Evolutionary conservation across 192 early-diverging fungal species (phyloP).

Genomic region (Backusella westeae): DNA sequence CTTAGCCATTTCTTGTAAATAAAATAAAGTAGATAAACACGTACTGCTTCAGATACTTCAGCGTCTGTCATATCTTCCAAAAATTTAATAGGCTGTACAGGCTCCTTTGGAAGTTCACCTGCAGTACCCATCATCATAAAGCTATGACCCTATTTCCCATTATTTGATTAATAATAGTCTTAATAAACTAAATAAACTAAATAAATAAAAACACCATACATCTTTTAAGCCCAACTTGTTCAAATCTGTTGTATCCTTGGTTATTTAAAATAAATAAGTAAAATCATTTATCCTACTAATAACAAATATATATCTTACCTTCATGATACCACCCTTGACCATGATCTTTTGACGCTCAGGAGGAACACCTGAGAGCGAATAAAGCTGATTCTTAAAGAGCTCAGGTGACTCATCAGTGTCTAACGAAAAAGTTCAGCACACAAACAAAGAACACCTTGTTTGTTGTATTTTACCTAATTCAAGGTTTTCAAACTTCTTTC

Average conservation of each 20-base stretch:
- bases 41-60: constrained; percentile 81
- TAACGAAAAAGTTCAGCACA: background rate
- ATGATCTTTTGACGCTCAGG: constrained; percentile 95
- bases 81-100: constrained; percentile 67
- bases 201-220: constrained; percentile 29
- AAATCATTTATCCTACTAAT: background rate
- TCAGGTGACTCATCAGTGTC: constrained; percentile 72
- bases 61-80: constrained; percentile 92
- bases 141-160: constrained; percentile 31
- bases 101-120: constrained; percentile 89
- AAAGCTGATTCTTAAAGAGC: constrained; percentile 87
- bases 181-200: background rate
- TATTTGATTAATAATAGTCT: background rate
- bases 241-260: constrained; percentile 78
- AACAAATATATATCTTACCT: constrained; percentile 44
- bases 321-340: constrained; percentile 89
- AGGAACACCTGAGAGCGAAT: constrained; percentile 84
- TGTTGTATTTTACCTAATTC: constrained; percentile 44
- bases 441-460: background rate
- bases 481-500: constrained; percentile 80
- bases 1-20: background rate
- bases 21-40: background rate
- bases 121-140: constrained; percentile 95
- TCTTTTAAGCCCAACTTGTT: constrained; percentile 72
- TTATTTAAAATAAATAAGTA: background rate